Conservation (phyloP, 192 early-diverging fungal genomes). For the Physocladia obscura region DNA sequence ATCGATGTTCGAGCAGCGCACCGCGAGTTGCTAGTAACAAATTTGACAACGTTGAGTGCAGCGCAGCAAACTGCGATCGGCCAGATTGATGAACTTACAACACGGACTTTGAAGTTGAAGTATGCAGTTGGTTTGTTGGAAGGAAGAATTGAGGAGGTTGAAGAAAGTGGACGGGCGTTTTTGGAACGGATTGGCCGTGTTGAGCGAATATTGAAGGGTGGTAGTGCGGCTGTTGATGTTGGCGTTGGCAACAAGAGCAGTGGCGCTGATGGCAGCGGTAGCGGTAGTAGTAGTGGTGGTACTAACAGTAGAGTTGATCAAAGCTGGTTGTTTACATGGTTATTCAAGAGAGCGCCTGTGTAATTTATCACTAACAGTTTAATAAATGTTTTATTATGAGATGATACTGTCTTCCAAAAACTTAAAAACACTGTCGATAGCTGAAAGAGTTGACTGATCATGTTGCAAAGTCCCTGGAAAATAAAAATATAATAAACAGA, state of each 20-base stretch:
- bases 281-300: too few relatives aligned
- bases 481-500: background rate
- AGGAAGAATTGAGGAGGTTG: constrained; percentile 6
- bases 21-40: background rate
- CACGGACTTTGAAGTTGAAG: constrained; percentile 7
- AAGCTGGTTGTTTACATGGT: too few relatives aligned
- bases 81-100: background rate
- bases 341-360: too few relatives aligned
- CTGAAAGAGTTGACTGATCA: constrained; percentile 20
- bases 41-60: background rate
- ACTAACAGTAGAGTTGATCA: too few relatives aligned
- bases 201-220: too few relatives aligned
- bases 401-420: background rate
- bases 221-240: too few relatives aligned
- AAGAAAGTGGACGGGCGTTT: constrained; percentile 8
- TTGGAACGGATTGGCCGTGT: background rate
- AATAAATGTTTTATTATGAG: too few relatives aligned
- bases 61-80: background rate
- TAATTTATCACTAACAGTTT: too few relatives aligned
- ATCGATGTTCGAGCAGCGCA: background rate
- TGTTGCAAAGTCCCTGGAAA: constrained; percentile 13
- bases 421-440: constrained; percentile 23
- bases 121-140: constrained; percentile 20
- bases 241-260: too few relatives aligned
- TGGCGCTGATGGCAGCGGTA: too few relatives aligned